Evolutionary conservation across 2,329 filamentous ascomycete genomes (phyloP).

Genomic region (Neonectria sp.): DNA sequence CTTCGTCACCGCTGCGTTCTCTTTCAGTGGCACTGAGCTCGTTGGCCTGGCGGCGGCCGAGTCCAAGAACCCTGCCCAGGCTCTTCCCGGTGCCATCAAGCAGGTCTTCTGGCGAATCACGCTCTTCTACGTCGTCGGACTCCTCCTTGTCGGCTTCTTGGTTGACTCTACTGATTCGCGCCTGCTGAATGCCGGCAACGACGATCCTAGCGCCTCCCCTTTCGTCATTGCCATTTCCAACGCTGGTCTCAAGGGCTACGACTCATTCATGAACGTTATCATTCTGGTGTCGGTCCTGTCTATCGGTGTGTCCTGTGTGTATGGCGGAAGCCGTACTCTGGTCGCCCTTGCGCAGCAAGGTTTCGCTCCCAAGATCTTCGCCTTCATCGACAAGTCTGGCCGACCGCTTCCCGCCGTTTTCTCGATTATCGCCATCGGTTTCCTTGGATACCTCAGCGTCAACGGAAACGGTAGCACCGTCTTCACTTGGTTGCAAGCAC

Average conservation of each 20-base stretch:
- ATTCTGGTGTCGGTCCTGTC: conserved; percentile 72
- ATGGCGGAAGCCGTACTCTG: conserved; percentile 72
- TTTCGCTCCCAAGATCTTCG: conserved; percentile 70
- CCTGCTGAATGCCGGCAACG: conserved; percentile 64
- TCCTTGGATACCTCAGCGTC: conserved; percentile 66
- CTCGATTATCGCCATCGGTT: conserved; percentile 63
- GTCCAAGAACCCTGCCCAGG: conserved; percentile 77
- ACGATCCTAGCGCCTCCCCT: conserved; percentile 60
- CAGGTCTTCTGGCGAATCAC: conserved; percentile 77
- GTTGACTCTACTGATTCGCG: conserved; percentile 61
- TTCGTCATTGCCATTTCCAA: conserved; percentile 72
- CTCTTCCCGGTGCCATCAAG: conserved; percentile 86
- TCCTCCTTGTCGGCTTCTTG: conserved; percentile 67
- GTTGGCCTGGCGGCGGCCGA: conserved; percentile 84
- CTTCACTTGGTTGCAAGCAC: conserved; percentile 76
- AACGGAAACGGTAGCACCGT: conserved; percentile 62
- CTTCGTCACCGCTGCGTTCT: conserved; percentile 78
- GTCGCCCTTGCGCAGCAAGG: conserved; percentile 72
- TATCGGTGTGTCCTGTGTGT: conserved; percentile 72
- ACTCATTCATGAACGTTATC: conserved; percentile 72
- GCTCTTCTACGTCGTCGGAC: conserved; percentile 68
- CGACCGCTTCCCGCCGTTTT: conserved; percentile 68
- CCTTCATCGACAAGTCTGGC: conserved; percentile 71
- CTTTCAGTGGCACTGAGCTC: conserved; percentile 81
- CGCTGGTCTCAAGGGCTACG: conserved; percentile 66